Evolutionary conservation across 2,329 filamentous ascomycete genomes (phyloP), one percentile per base, ranked within the genome.

Genomic region (Albifimbria verrucaria): DNA sequence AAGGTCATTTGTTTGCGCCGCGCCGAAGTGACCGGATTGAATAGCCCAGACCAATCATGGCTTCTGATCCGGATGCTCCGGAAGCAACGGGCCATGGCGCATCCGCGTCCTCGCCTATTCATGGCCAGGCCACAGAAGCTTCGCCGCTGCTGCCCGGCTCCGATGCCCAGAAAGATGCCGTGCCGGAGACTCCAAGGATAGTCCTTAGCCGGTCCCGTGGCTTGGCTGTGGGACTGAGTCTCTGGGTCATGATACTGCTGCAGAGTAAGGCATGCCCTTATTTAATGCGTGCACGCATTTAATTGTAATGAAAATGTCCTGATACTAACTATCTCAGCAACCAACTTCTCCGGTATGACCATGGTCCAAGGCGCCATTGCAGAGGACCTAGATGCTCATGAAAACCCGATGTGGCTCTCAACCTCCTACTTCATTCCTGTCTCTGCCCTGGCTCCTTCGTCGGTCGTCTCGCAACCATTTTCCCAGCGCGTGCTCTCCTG

Each of bases 351-450:
- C 12, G 85, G 90, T 60, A 86, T 95, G 65, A 89, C 89, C 6
- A 92, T 91, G 52, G 89, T 88, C 2, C 90, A 94, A 70, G 89
- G 86, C 7, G 77, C 78, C 48, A 90, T 95, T 58, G 89, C 90
- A 2, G 80, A 79, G 7, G 89, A 93, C 58, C 76, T 95, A 2
- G 78, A 89, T 68, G 83, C 88, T 1, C 92, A 90, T 62, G 83
- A 86, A 52, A 75, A 84, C 52, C 85, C 85, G 32, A 88, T 84
- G 68, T 95, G 90, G 90, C 91, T 94, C 66, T 91, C 88, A 7
- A 90, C 88, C 26, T 78, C 87, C 2, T 95, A 90, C 65, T 77
- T 94, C 47, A 78, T 82, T 56, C 67, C 74, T 60, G 77, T 78
- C 80, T 90, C 80, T 24, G 79, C 77, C 12, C 70, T 89, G 12